Percentiles rank a stretch among this genome's conserved stretches.
phyloP scores from a whole-genome alignment of 2,329 filamentous ascomycete species.

The Epichloe brachyelytri region DNA sequence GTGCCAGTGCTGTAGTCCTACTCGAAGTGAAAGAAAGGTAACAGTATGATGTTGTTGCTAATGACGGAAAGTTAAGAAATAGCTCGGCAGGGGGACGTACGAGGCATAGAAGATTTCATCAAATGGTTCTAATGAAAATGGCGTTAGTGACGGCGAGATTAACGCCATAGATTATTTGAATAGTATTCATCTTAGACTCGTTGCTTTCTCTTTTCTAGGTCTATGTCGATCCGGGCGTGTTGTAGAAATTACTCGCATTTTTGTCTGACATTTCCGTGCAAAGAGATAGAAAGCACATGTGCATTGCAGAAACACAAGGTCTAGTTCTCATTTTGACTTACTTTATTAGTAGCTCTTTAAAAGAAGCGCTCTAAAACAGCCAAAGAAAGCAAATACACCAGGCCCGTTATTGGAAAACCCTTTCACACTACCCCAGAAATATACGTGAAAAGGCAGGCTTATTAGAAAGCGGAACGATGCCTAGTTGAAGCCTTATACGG shows the following conservation, averaged over 20 bases:
- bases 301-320: too few relatives aligned
- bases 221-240: not conserved
- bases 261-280: not conserved
- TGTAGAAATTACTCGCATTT: not conserved
- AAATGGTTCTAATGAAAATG: slow-evolving; percentile 76
- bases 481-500: too few relatives aligned
- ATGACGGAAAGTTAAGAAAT: too few relatives aligned
- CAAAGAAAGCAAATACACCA: slow-evolving; percentile 74
- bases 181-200: slow-evolving; percentile 27
- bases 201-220: not conserved
- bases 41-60: too few relatives aligned
- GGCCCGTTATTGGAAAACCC: slow-evolving; percentile 68
- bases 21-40: too few relatives aligned
- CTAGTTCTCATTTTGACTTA: too few relatives aligned
- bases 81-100: too few relatives aligned
- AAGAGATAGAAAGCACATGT: not conserved
- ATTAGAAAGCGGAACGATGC: too few relatives aligned
- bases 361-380: slow-evolving; percentile 86
- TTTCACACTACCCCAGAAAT: slow-evolving; percentile 53
- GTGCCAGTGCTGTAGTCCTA: too few relatives aligned
- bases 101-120: slow-evolving; percentile 37
- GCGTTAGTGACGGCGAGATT: slow-evolving; percentile 55
- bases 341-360: slow-evolving; percentile 49
- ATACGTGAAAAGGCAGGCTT: slow-evolving; percentile 31
- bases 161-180: slow-evolving; percentile 59